phyloP scores from a whole-genome alignment of 805 yeast genomes.

The Starmerella asiatica region DNA sequence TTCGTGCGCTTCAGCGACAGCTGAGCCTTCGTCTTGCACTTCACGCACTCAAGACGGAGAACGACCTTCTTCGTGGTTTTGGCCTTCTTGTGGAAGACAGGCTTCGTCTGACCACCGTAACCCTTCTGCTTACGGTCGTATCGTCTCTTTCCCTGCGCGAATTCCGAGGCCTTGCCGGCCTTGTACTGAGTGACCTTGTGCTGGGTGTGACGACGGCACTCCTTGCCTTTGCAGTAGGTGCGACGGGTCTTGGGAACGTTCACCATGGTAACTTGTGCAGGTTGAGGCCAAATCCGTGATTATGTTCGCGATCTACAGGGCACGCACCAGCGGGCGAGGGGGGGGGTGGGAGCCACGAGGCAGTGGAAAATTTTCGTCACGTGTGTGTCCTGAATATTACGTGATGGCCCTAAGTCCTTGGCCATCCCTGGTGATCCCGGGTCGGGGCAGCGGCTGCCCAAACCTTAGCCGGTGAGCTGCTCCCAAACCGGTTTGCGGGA shows the following conservation, averaged over 20 bases:
- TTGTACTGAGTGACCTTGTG: slow-evolving; percentile 99
- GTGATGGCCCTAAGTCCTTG: not conserved
- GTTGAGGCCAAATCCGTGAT: slow-evolving; percentile 1
- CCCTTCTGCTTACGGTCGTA: slow-evolving; percentile 99
- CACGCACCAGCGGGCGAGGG: slow-evolving; percentile 1
- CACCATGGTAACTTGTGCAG: slow-evolving; percentile 40
- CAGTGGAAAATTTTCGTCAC: slow-evolving; percentile 7
- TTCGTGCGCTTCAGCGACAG: slow-evolving; percentile 97
- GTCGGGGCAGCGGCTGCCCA: too few species aligned
- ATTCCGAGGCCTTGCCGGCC: slow-evolving; percentile 99
- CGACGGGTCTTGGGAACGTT: slow-evolving; percentile 99
- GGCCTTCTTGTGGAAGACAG: slow-evolving; percentile 99
- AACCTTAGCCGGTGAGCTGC: too few species aligned
- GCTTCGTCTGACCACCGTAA: slow-evolving; percentile 99
- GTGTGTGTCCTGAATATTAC: slow-evolving; percentile 1
- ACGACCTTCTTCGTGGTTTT: slow-evolving; percentile 99
- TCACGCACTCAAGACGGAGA: slow-evolving; percentile 96
- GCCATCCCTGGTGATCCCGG: too few species aligned
- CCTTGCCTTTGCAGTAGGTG: slow-evolving; percentile 99
- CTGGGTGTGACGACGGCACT: slow-evolving; percentile 98
- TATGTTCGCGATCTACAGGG: slow-evolving; percentile 1
- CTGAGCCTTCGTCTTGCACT: slow-evolving; percentile 98
- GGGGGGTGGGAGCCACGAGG: slow-evolving; percentile 3
- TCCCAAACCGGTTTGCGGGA: too few species aligned
- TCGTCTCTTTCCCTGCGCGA: slow-evolving; percentile 99